Base-by-base conservation (phyloP, 306 rosid species). In the Carpinus viminea region DNA sequence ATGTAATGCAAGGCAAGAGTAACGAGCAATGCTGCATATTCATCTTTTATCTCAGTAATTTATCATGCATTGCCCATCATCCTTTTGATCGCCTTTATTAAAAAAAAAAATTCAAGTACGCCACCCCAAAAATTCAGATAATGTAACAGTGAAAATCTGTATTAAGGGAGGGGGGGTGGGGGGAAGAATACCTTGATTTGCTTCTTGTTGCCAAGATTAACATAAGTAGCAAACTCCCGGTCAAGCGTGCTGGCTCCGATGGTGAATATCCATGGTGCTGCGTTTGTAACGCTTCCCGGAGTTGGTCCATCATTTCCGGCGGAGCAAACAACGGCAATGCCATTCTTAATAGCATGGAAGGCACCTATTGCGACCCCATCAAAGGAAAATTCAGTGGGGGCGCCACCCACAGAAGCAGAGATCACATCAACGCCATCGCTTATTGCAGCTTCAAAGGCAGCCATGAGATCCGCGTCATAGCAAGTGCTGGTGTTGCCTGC, bases 241-340 rank as follows among this genome's bases (percentile, higher is more conserved):
- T 91, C 91, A 20, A 83, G 34, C 1, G 98, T 89, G 81, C 93
- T 91, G n/a, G 98, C 98, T n/a, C 75, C 98, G 75, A 88, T 91
- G 1, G 98, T 90, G 41, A 93, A 1, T 21, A 78, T 1, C 98
- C 98, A 93, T 0, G 96, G 98, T 28, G 97, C 78, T n/a, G 79
- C 85, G 79, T 93, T 90, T 3, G 72, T 9, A 2, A 89, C 88
- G 16, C 80, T 79, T n/a, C 74, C 83, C 2, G 55, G 76, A 4
- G 1, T 13, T 10, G 98, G 94, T 4, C 98, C 98, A 0, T 79
- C 57, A 72, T 93, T 93, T 0, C 97, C 97, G 0, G 86, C 93
- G 0, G 97, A 84, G 24, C 83, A 59, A 57, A 93, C 89, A 0
- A 91, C 81, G 0, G 81, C 18, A 12, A 93, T 79, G 5, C 89